Percentiles rank a stretch among this genome's conserved stretches.
Evolutionary conservation across 2,329 filamentous ascomycete species (phyloP).

Genomic region (Shiraia bambusicola): DNA sequence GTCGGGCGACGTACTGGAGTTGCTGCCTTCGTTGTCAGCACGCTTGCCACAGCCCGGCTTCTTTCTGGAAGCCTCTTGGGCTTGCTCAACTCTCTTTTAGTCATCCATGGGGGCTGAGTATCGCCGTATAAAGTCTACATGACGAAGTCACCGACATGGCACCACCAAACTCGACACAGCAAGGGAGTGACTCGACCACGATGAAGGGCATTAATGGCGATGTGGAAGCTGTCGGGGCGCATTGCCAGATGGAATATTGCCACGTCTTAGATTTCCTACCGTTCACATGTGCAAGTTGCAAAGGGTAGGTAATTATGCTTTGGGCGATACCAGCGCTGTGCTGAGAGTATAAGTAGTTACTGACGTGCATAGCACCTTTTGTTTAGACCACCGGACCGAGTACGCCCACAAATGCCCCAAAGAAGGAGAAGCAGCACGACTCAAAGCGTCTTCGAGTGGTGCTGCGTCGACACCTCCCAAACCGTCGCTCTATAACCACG

Average conservation of each 20-base stretch:
- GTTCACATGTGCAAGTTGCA: slow-evolving; percentile 89
- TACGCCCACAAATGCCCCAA: slow-evolving; percentile 69
- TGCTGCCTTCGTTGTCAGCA: slow-evolving; percentile 4
- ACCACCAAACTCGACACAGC: slow-evolving; percentile 11
- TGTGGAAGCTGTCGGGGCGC: slow-evolving; percentile 80
- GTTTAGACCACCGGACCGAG: slow-evolving; percentile 91
- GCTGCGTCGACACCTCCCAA: slow-evolving; percentile 43
- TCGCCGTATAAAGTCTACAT: not conserved
- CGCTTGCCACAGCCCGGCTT: slow-evolving; percentile 5
- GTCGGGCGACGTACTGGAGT: too few relatives aligned
- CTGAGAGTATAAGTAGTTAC: slow-evolving; percentile 4
- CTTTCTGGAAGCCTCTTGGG: slow-evolving; percentile 4
- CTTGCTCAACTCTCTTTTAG: not conserved
- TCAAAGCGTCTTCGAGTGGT: slow-evolving; percentile 44
- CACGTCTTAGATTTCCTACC: slow-evolving; percentile 95
- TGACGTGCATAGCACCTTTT: slow-evolving; percentile 65
- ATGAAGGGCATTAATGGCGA: slow-evolving; percentile 64
- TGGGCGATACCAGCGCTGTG: too few relatives aligned
- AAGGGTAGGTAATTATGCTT: slow-evolving; percentile 44
- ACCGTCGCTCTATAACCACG: slow-evolving; percentile 59
- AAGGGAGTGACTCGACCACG: slow-evolving; percentile 59
- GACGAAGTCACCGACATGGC: slow-evolving; percentile 17
- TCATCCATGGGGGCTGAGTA: not conserved
- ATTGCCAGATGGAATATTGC: slow-evolving; percentile 91
- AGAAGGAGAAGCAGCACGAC: slow-evolving; percentile 61